phyloP scores from a whole-genome alignment of 176 grass and related monocot species.

The Carex scoparia region DNA sequence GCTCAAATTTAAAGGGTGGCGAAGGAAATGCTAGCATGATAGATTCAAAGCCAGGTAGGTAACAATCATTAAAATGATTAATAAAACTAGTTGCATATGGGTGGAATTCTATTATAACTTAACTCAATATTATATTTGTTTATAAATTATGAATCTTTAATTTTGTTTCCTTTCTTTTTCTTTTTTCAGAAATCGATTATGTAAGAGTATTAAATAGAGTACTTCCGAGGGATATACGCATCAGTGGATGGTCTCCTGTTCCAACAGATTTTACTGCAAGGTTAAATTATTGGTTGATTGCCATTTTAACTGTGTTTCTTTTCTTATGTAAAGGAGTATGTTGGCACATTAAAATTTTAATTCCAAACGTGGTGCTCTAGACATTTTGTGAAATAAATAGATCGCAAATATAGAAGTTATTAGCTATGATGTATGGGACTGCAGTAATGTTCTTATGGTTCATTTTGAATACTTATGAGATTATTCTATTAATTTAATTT shows the following conservation, averaged over 20 bases:
- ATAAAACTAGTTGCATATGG: neutral
- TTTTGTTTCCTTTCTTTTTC: neutral
- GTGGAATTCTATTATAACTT: neutral
- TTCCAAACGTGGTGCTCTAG: neutral
- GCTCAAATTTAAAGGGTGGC: constrained; percentile 61
- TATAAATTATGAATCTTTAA: neutral
- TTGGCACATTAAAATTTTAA: neutral
- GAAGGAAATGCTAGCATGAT: constrained; percentile 16
- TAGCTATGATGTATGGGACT: neutral
- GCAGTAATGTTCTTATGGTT: neutral
- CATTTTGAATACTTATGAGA: neutral
- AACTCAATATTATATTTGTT: neutral
- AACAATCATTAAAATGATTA: neutral
- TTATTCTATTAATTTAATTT: constrained; percentile 9
- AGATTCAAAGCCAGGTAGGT: constrained; percentile 32
- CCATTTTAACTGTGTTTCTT: neutral
- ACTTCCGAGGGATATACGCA: constrained; percentile 80
- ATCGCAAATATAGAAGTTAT: neutral
- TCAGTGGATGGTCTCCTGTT: constrained; percentile 84
- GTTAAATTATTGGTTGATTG: constrained; percentile 6
- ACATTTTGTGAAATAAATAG: neutral
- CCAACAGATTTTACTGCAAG: constrained; percentile 76
- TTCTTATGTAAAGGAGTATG: neutral
- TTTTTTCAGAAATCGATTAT: constrained; percentile 84
- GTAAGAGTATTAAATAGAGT: constrained; percentile 86